Evolutionary conservation across 1,139 yeast species (phyloP), one percentile per base, ranked within the genome.

Genomic region (Kodamaea suecica): DNA sequence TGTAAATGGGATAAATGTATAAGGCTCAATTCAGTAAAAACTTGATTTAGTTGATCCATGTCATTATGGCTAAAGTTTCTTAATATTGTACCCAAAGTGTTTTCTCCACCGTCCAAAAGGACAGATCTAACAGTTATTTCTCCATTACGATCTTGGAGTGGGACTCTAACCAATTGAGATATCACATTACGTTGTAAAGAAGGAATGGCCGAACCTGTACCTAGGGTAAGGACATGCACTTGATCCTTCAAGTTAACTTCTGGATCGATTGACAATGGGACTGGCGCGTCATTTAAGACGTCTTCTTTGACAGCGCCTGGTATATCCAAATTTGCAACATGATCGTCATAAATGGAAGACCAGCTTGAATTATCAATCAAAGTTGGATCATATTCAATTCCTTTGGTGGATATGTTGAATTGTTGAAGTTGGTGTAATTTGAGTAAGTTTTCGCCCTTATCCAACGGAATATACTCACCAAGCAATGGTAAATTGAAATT

Each of bases 191-290:
- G 71, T 48, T 79, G 76, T 39, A 79, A 75, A 0, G 95, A 79
- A 0, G 99, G 99, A 29, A 87, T 61, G 0, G 98, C 95, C 17
- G 95, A 84, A 0, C 98, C 98, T 0, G 98, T 92, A 6, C 99
- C 99, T 5, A 92, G 60, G 0, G 95, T 84, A 11, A 85, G 64
- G 1, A 84, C 63, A 48, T 87, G 92, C 0, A 86, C 80, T 42
- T 79, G 76, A 32, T 71, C 78, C 39, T 63, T 67, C 37, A 75
- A 48, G 1, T 50, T 30, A 2, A 35, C 40, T 3, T 33, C 15
- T 3, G 30, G 17, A 2, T 43, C 40, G 4, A 42, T 38, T 5
- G 34, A 33, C 3, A 37, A 23, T 0, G 48, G 36, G 10, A 59
- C 41, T 0, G 59, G 58, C 1, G 42, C 42, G 9, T 43, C 38